Evolutionary conservation across 768 basidiomycete species (phyloP), one percentile per base, ranked within the genome.

Genomic region (Hericium coralloides): DNA sequence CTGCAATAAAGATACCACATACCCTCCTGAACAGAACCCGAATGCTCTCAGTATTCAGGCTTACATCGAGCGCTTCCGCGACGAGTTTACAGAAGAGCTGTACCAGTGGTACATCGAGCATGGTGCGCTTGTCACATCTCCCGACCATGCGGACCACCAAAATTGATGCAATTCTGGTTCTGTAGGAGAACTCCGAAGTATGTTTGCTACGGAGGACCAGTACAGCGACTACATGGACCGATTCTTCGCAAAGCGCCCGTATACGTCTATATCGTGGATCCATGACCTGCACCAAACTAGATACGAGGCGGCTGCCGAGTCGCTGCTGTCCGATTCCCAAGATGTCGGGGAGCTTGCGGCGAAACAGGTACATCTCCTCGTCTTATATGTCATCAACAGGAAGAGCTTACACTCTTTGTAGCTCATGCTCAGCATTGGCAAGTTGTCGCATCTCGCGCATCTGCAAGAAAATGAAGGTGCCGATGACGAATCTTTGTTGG

Each of bases 51-150:
- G 83, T 18, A 85, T 93, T 17, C 79, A 85, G 63, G 67, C 69
- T 4, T 97, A 93, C 69, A 81, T 94, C 57, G 79, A 87, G 48
- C 78, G 76, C 64, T 95, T 87, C 71, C 82, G 85, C 52, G 84
- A 92, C 37, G 83, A 82, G 12, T 98, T 98, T 61, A 87, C 93
- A 0, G 83, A 78, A n/a, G 86, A 92, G 65, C 76, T 97, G n/a
- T 95, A 90, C 66, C 81, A 83, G 65, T 97, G 89, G 89, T 95
- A 92, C 68, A 88, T 95, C 52, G 89, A 92, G 62, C 85, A 94
- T 61, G 90, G 92, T 89, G 56, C 47, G 79, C 67, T 10, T 18
- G 22, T 17, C 8, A 15, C 49, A 25, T 31, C 5, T 49, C 49
- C 22, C n/a, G n/a, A 12, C 6, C 12, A 38, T 9, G 22, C 54